Percentiles rank a stretch among this genome's conserved stretches.
Conservation (phyloP, 768 basidiomycete genomes). For the Phaffia australis region DNA sequence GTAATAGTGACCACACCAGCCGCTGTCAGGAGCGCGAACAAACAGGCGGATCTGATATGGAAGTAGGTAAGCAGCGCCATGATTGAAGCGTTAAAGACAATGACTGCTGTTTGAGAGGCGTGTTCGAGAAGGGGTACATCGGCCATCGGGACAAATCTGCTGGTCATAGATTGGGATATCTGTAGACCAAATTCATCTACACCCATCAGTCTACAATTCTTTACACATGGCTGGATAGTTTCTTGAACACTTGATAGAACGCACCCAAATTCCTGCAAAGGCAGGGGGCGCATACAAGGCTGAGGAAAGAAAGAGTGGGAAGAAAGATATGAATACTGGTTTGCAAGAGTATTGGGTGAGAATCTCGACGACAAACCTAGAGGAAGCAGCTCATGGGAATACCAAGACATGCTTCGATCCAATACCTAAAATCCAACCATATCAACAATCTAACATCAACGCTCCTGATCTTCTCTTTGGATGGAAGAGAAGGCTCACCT, state of each 20-base stretch:
- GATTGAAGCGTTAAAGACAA: slow-evolving; percentile 5
- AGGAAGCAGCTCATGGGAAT: background rate
- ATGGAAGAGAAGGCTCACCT: background rate
- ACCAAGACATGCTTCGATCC: slow-evolving; percentile 19
- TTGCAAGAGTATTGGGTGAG: no score
- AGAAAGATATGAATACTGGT: no score
- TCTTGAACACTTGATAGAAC: background rate
- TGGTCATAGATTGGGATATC: slow-evolving; percentile 4
- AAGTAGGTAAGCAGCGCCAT: background rate
- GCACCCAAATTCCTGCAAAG: slow-evolving; percentile 14
- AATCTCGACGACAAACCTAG: background rate
- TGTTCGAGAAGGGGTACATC: slow-evolving; percentile 13
- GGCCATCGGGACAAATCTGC: slow-evolving; percentile 1
- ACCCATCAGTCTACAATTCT: background rate
- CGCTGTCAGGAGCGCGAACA: slow-evolving; percentile 15
- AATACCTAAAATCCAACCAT: background rate
- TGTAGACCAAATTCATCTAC: background rate
- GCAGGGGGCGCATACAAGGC: slow-evolving; percentile 18
- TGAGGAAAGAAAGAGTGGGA: background rate
- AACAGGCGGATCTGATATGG: slow-evolving; percentile 6
- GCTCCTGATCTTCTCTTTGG: background rate
- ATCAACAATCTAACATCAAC: background rate
- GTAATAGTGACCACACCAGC: slow-evolving; percentile 2
- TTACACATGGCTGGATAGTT: background rate
- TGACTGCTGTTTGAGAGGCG: slow-evolving; percentile 4